Conservation (phyloP, 2,329 filamentous ascomycete genomes). For the Xylariales sp. region DNA sequence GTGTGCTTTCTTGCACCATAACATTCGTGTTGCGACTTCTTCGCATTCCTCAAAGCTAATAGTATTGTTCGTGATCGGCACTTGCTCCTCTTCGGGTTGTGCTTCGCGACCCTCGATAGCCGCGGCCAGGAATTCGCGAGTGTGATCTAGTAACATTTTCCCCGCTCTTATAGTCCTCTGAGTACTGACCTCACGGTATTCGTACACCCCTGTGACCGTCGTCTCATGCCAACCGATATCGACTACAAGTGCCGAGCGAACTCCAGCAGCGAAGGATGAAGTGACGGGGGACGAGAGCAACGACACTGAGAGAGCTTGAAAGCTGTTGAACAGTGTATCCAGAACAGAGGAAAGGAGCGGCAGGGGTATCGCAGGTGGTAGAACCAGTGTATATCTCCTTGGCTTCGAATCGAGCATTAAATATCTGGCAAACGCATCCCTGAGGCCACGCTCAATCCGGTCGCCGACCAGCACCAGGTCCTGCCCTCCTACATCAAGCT, state of each 20-base stretch:
- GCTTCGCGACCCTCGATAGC: constrained; percentile 27
- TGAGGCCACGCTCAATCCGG: constrained; percentile 76
- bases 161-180: constrained; percentile 70
- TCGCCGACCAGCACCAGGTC: constrained; percentile 81
- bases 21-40: constrained; percentile 68
- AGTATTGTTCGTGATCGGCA: constrained; percentile 21
- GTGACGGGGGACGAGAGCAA: constrained; percentile 75
- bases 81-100: constrained; percentile 19
- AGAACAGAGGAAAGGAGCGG: constrained; percentile 72
- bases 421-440: constrained; percentile 73
- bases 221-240: constrained; percentile 95
- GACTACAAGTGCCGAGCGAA: constrained; percentile 80
- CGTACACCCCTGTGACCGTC: constrained; percentile 78
- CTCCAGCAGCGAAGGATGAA: constrained; percentile 70
- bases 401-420: constrained; percentile 71
- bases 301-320: constrained; percentile 76
- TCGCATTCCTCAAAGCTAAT: constrained; percentile 77
- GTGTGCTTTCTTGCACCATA: constrained; percentile 64
- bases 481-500: constrained; percentile 64
- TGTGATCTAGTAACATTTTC: constrained; percentile 64
- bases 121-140: constrained; percentile 59
- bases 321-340: constrained; percentile 74
- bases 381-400: constrained; percentile 66
- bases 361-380: constrained; percentile 75
- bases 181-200: constrained; percentile 77